Evolutionary conservation across 352 stramenopile species (phyloP).

Genomic region (Elongisporangium anandrum): DNA sequence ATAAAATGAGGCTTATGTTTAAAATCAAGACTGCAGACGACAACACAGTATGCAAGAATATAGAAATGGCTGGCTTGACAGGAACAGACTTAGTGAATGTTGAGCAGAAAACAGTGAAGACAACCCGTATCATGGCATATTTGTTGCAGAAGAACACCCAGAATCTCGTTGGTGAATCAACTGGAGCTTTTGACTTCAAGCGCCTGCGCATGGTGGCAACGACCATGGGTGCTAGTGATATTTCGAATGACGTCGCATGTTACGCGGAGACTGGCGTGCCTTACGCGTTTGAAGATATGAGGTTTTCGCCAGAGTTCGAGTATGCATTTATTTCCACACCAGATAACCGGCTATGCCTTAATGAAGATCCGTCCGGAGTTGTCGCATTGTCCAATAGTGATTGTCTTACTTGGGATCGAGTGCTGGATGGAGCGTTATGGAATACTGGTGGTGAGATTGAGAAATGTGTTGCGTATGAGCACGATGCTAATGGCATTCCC

Average conservation of each 20-base stretch:
- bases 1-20: background rate
- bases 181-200: background rate
- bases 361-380: background rate
- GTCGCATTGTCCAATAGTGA: background rate
- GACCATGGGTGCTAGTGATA: background rate
- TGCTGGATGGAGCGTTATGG: background rate
- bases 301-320: background rate
- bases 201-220: background rate
- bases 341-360: background rate
- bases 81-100: background rate
- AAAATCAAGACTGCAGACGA: background rate
- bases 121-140: background rate
- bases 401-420: background rate
- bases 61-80: background rate
- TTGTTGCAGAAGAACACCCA: background rate
- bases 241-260: background rate
- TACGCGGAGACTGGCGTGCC: background rate
- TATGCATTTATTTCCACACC: background rate
- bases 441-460: background rate
- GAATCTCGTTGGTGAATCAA: background rate
- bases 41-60: background rate
- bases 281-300: background rate
- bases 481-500: background rate
- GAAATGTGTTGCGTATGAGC: background rate
- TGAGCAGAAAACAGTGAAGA: background rate